Percentiles rank a stretch among this genome's conserved stretches.
phyloP scores from a whole-genome alignment of 2,329 filamentous ascomycete genomes.

The Ceratocystiopsis minuta region DNA sequence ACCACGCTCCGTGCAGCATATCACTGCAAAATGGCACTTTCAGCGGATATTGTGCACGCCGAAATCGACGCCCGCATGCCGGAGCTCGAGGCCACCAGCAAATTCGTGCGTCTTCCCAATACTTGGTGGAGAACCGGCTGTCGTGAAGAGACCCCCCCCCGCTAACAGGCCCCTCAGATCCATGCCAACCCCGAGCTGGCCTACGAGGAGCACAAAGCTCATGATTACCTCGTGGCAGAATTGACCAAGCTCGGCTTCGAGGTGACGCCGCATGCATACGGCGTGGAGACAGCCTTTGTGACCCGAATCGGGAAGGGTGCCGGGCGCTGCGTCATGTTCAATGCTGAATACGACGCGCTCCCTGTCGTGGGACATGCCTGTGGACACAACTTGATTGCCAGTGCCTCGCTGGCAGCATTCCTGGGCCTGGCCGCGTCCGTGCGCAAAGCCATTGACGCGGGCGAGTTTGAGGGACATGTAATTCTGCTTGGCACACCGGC shows the following conservation, averaged over 20 bases:
- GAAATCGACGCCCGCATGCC: slow-evolving; percentile 3
- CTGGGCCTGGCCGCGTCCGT: slow-evolving; percentile 15
- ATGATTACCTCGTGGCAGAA: slow-evolving; percentile 26
- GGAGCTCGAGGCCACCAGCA: slow-evolving; percentile 1
- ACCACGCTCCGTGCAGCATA: too few relatives aligned
- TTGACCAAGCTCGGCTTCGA: slow-evolving; percentile 24
- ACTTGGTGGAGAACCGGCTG: too few relatives aligned
- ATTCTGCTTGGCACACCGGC: slow-evolving; percentile 23
- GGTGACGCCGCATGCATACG: slow-evolving; percentile 30
- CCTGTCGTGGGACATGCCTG: slow-evolving; percentile 23
- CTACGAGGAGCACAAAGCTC: slow-evolving; percentile 31
- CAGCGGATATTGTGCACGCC: neutral
- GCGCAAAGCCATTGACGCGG: slow-evolving; percentile 1
- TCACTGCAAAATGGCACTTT: neutral
- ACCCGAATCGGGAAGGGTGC: slow-evolving; percentile 11
- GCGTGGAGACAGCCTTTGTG: slow-evolving; percentile 31
- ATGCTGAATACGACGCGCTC: slow-evolving; percentile 14
- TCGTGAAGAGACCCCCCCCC: neutral
- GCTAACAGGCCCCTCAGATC: slow-evolving; percentile 9
- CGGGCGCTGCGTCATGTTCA: slow-evolving; percentile 9
- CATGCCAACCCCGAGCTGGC: slow-evolving; percentile 28
- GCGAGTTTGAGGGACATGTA: slow-evolving; percentile 11
- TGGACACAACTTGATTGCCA: slow-evolving; percentile 25
- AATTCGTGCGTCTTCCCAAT: neutral
- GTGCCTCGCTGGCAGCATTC: slow-evolving; percentile 17